phyloP scores from a whole-genome alignment of 2,329 filamentous ascomycete genomes.

The Curvularia sp. region DNA sequence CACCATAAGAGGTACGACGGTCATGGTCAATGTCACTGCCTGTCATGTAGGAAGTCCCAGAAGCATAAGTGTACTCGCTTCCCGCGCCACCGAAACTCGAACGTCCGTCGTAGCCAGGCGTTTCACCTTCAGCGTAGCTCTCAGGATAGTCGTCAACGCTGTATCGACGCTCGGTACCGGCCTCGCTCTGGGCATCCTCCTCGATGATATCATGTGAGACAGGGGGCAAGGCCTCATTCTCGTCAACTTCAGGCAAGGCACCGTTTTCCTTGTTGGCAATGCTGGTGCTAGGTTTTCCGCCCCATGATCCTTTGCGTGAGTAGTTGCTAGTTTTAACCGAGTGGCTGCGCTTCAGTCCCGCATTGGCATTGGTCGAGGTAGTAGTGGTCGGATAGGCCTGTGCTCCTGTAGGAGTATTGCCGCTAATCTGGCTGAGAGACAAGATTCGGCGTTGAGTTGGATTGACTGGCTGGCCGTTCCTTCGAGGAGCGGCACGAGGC shows the following conservation, averaged over 20 bases:
- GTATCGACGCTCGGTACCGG: conserved; percentile 51
- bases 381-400: conserved; percentile 48
- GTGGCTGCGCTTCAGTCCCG: conserved; percentile 61
- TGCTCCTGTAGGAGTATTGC: conserved; percentile 66
- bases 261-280: conserved; percentile 58
- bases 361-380: conserved; percentile 43
- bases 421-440: conserved; percentile 87
- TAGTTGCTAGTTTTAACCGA: conserved; percentile 49
- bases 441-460: conserved; percentile 74
- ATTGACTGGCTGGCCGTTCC: conserved; percentile 48
- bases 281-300: conserved; percentile 38
- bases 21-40: conserved; percentile 53
- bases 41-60: conserved; percentile 57
- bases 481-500: conserved; percentile 51
- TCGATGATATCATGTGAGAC: conserved; percentile 36
- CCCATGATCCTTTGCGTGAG: conserved; percentile 48
- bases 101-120: conserved; percentile 46
- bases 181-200: conserved; percentile 45
- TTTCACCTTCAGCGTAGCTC: conserved; percentile 45
- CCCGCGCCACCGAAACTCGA: conserved; percentile 52
- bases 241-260: conserved; percentile 53
- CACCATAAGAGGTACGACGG: conserved; percentile 54
- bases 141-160: conserved; percentile 47
- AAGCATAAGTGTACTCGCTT: conserved; percentile 56
- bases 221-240: conserved; percentile 38